These are phyloP conservation scores for Saccharomycopsis hybrid DNA, from an alignment of 1,139 yeast genomes.

Conservation along the genomic window DNA sequence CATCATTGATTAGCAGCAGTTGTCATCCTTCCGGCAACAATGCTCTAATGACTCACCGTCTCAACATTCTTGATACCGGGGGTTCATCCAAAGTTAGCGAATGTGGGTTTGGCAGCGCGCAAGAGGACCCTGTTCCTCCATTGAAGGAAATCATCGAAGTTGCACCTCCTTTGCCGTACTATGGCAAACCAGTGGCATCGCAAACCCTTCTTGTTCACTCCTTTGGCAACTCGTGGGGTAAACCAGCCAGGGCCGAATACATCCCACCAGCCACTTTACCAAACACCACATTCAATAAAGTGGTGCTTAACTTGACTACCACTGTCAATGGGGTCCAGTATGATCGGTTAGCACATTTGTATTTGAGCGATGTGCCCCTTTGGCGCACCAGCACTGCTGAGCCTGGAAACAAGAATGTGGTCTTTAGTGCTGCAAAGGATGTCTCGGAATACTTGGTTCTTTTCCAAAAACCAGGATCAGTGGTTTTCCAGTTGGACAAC, in stretches of 20 bases:
- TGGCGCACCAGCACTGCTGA: slow-evolving; percentile 88
- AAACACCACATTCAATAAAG: slow-evolving; percentile 44
- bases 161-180: slow-evolving; percentile 13
- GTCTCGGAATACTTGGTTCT: slow-evolving; percentile 50
- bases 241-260: slow-evolving; percentile 40
- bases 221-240: slow-evolving; percentile 57
- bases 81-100: too few relatives aligned
- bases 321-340: slow-evolving; percentile 61
- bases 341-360: slow-evolving; percentile 70
- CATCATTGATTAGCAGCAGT: too few relatives aligned
- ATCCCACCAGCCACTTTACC: slow-evolving; percentile 30
- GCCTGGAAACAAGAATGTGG: slow-evolving; percentile 42
- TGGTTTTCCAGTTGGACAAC: slow-evolving; percentile 62
- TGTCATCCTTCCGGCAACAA: too few relatives aligned
- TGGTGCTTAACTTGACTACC: slow-evolving; percentile 53
- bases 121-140: too few relatives aligned
- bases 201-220: slow-evolving; percentile 32
- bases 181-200: slow-evolving; percentile 38
- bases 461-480: slow-evolving; percentile 34
- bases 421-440: slow-evolving; percentile 53
- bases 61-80: too few relatives aligned
- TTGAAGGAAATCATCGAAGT: slow-evolving; percentile 15
- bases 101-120: too few relatives aligned
- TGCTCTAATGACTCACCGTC: too few relatives aligned
- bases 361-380: slow-evolving; percentile 56